Conservation (phyloP, 768 basidiomycete species). For the Russula emetica region DNA sequence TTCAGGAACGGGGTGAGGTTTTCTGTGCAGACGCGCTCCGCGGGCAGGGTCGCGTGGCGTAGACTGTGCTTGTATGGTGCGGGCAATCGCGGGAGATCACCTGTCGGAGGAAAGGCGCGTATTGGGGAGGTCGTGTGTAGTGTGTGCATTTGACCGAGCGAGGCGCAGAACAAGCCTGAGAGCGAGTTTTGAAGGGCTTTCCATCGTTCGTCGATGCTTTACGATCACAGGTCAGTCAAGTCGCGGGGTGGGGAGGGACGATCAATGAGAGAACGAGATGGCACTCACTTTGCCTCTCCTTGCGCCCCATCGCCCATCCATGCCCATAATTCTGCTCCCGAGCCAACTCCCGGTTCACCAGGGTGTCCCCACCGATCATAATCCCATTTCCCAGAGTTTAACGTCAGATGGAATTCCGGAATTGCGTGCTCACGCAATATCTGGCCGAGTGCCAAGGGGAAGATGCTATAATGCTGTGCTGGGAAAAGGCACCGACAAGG, state of each 20-base stretch:
- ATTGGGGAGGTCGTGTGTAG: conserved; percentile 67
- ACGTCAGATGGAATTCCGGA: conserved; percentile 80
- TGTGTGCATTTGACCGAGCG: conserved; percentile 72
- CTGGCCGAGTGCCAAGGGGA: conserved; percentile 83
- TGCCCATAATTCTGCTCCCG: conserved; percentile 86
- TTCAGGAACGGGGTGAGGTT: conserved; percentile 96
- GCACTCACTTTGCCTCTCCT: conserved; percentile 38
- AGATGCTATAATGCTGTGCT: conserved; percentile 85
- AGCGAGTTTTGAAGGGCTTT: conserved; percentile 80
- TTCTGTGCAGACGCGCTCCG: conserved; percentile 93
- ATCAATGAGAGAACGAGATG: background rate
- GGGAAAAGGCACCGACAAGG: background rate
- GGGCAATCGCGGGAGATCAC: conserved; percentile 24
- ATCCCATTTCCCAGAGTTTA: conserved; percentile 92
- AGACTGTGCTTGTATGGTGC: conserved; percentile 45
- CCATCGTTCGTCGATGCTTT: conserved; percentile 76
- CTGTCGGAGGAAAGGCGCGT: conserved; percentile 35
- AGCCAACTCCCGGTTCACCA: conserved; percentile 66
- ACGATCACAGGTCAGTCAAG: background rate
- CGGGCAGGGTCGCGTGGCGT: conserved; percentile 73
- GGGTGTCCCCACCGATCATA: conserved; percentile 83
- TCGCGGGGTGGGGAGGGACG: background rate
- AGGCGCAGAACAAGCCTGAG: conserved; percentile 92
- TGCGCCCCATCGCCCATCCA: conserved; percentile 75
- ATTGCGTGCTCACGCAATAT: conserved; percentile 82